A percentile compares a stretch with the other conserved stretches of the same genome.
phyloP scores from a whole-genome alignment of 2,329 filamentous ascomycete genomes.

The Paraphaeosphaeria minitans region DNA sequence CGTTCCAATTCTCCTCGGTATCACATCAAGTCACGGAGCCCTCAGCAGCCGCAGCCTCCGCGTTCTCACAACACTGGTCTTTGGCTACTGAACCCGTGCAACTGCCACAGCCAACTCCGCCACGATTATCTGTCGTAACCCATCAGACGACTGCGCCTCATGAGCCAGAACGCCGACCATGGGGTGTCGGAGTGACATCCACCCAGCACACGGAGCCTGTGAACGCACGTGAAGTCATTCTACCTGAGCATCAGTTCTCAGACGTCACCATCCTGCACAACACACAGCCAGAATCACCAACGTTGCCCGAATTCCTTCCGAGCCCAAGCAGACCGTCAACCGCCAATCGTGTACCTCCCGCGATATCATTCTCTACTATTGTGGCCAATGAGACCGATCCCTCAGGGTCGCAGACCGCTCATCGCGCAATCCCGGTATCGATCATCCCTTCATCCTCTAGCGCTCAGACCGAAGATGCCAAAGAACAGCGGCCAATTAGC shows the following conservation, averaged over 20 bases:
- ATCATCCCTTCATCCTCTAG: constrained; percentile 19
- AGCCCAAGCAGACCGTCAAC: constrained; percentile 40
- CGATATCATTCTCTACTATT: constrained; percentile 35
- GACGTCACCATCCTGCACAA: constrained; percentile 36
- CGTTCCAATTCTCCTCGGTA: constrained; percentile 27
- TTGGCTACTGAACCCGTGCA: constrained; percentile 26
- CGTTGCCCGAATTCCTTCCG: constrained; percentile 38
- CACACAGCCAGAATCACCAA: constrained; percentile 43
- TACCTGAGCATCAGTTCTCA: constrained; percentile 28
- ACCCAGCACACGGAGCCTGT: constrained; percentile 38
- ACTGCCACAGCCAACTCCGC: constrained; percentile 11
- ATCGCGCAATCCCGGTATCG: constrained; percentile 23
- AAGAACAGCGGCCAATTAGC: constrained; percentile 30
- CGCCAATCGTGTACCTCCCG: constrained; percentile 26
- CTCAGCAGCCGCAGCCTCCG: constrained; percentile 8
- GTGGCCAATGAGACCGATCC: constrained; percentile 34
- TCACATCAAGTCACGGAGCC: constrained; percentile 31
- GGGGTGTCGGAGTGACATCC: constrained; percentile 29
- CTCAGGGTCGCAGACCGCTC: constrained; percentile 39
- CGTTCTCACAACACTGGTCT: constrained; percentile 9
- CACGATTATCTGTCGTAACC: constrained; percentile 13
- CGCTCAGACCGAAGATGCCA: constrained; percentile 19
- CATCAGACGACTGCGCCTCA: constrained; percentile 22
- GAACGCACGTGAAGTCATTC: constrained; percentile 14
- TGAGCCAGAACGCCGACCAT: constrained; percentile 18